These are phyloP conservation scores for Microcyclospora pomicola DNA, from an alignment of 2,329 filamentous ascomycete genomes.

Conservation along the genomic window DNA sequence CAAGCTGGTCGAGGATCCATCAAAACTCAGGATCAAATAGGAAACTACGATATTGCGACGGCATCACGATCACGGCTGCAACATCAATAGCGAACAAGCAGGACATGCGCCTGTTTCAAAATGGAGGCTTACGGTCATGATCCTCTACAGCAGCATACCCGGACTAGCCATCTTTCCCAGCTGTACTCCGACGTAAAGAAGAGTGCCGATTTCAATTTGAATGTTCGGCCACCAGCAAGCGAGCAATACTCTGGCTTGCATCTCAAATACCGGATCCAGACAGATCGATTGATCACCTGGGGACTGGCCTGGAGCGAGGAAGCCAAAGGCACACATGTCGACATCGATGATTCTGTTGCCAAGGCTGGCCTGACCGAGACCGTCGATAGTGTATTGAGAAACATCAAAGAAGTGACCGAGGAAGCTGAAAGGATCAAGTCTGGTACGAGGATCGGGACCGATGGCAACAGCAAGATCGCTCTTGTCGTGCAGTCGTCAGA, in stretches of 20 bases:
- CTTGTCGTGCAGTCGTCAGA: constrained; percentile 34
- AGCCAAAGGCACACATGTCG: constrained; percentile 45
- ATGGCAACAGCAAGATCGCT: constrained; percentile 19
- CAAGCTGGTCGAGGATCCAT: too few relatives aligned
- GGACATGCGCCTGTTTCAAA: constrained; percentile 1
- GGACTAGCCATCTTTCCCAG: constrained; percentile 40
- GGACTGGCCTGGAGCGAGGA: constrained; percentile 70
- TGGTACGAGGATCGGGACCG: constrained; percentile 7
- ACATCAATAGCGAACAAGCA: too few relatives aligned
- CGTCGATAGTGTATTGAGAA: constrained; percentile 64
- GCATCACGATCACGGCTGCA: too few relatives aligned
- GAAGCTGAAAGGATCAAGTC: constrained; percentile 60
- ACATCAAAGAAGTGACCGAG: constrained; percentile 65
- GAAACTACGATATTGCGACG: too few relatives aligned
- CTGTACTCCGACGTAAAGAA: constrained; percentile 73
- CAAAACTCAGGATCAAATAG: too few relatives aligned
- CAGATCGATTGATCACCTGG: constrained; percentile 66
- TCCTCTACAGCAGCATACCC: constrained; percentile 6
- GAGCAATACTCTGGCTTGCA: constrained; percentile 60
- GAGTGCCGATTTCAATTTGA: constrained; percentile 45
- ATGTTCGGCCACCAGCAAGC: constrained; percentile 42
- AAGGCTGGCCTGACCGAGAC: constrained; percentile 59
- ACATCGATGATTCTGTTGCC: constrained; percentile 58
- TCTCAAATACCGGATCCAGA: constrained; percentile 66
- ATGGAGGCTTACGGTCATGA: constrained; percentile 12